Conservation (phyloP, 2,329 filamentous ascomycete genomes). For the Cordyceps javanica region DNA sequence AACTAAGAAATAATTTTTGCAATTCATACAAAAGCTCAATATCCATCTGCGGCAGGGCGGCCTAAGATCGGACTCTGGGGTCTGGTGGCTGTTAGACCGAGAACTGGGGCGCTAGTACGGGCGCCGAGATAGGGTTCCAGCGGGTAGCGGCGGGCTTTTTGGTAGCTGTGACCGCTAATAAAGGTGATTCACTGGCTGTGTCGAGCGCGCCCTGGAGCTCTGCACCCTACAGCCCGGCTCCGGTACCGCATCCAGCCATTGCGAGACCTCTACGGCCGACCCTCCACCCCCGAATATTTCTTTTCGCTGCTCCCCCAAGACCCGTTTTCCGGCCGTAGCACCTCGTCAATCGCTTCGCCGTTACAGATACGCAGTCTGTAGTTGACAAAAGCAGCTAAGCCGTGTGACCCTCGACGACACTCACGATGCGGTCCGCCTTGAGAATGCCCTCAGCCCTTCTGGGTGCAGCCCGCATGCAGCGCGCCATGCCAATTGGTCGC, state of each 20-base stretch:
- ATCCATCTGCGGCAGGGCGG: neutral
- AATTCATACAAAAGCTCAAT: neutral
- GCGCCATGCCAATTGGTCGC: slow-evolving; percentile 25
- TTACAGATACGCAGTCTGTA: neutral
- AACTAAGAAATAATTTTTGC: neutral
- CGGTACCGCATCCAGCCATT: slow-evolving; percentile 9
- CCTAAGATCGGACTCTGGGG: neutral
- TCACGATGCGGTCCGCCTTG: slow-evolving; percentile 11
- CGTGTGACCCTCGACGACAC: neutral
- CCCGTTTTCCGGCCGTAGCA: neutral
- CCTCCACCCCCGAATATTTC: slow-evolving; percentile 2
- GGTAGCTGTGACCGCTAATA: neutral
- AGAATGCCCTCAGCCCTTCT: slow-evolving; percentile 30
- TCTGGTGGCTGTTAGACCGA: neutral
- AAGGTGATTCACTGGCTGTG: neutral
- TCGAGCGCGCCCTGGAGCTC: neutral
- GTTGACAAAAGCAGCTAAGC: neutral
- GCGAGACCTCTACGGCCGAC: neutral
- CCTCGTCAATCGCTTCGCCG: neutral
- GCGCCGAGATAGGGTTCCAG: slow-evolving; percentile 12
- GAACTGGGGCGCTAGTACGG: neutral
- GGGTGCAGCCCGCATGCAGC: slow-evolving; percentile 31
- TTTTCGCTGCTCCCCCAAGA: neutral
- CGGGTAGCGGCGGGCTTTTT: slow-evolving; percentile 15
- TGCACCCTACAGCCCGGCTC: neutral